phyloP scores from a whole-genome alignment of 495 filamentous ascomycete species.

The Zalerion maritima region DNA sequence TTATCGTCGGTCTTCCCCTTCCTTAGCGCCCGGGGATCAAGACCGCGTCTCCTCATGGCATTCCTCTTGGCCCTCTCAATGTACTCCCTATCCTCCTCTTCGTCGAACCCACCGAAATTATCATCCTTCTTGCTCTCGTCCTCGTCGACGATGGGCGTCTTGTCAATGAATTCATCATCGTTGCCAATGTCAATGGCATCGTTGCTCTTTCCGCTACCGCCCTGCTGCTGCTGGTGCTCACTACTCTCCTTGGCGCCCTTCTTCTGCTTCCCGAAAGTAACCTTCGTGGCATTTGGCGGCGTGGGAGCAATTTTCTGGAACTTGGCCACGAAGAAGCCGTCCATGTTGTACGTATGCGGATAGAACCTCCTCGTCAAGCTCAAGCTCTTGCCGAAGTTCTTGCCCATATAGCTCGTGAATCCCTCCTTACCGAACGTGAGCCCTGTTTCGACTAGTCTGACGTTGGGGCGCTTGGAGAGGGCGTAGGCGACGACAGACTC shows the following conservation, averaged over 20 bases:
- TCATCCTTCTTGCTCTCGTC: slow-evolving; percentile 26
- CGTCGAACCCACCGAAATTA: slow-evolving; percentile 81
- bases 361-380: slow-evolving; percentile 81
- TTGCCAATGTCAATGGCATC: slow-evolving; percentile 10
- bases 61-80: slow-evolving; percentile 60
- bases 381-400: slow-evolving; percentile 75
- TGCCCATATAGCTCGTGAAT: slow-evolving; percentile 75
- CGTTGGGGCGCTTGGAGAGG: slow-evolving; percentile 77
- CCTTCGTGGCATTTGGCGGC: slow-evolving; percentile 37
- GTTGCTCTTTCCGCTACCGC: neutral
- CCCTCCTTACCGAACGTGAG: slow-evolving; percentile 86
- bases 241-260: slow-evolving; percentile 5
- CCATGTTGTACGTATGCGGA: slow-evolving; percentile 89
- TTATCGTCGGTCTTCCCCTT: slow-evolving; percentile 13
- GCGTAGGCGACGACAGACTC: slow-evolving; percentile 90
- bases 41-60: slow-evolving; percentile 37
- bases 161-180: slow-evolving; percentile 29
- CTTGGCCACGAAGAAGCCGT: slow-evolving; percentile 97
- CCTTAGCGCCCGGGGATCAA: slow-evolving; percentile 34
- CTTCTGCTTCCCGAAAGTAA: slow-evolving; percentile 22
- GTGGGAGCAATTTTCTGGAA: slow-evolving; percentile 82
- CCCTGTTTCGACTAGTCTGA: slow-evolving; percentile 83
- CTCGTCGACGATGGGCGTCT: slow-evolving; percentile 33
- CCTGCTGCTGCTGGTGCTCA: slow-evolving; percentile 1
- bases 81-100: slow-evolving; percentile 63